Base-by-base conservation (phyloP, 768 basidiomycete genomes). In the Dioszegia aurantiaca region DNA sequence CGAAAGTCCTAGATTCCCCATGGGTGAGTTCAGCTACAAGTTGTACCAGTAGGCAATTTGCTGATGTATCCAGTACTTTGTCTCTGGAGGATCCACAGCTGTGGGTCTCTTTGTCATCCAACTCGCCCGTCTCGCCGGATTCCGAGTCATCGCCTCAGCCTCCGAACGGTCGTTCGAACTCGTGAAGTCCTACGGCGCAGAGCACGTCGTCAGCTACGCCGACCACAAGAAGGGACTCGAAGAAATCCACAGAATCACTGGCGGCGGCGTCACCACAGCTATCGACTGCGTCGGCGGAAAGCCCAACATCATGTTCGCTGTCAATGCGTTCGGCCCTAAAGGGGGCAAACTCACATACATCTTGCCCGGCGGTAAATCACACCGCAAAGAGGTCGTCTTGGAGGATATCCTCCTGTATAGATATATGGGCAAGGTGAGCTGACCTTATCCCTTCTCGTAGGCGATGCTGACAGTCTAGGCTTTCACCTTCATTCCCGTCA, bases 181-280 rank as follows among this genome's bases (percentile, higher is more conserved):
- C 30, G 66, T 78, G 56, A 77, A 75, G 61, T 62, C 72, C 0
- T 71, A 78, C 48, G 74, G 80, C 12, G 80, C 80, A 5, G 69
- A 76, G 43, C 69, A 66, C 5, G 77, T 78, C 21, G 79, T 81
- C 56, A 82, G 85, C 72, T 75, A 75, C 55, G 55, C 63, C 46
- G 59, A 73, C 44, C 36, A 33, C 17, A 58, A 55, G 6, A 49
- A 58, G 10, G 71, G 65, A 3, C 19, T 61, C 23, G 44, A 55
- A 4, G 44, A 69, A 44, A 71, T 71, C 61, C 53, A 57, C 55
- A 30, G 44, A 26, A 58, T 70, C 55, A 69, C 70, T 19, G n/a
- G 11, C 4, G 62, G 55, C 6, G 62, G 62, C 23, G 60, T 53
- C 4, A 31, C 63, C 0, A 43, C 52, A 3, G 47, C 45, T 16